A percentile compares a stretch with the other conserved stretches of the same genome.
Evolutionary conservation across 164 flowering plant genomes (phyloP).

Genomic region (Euptelea pleiosperma): DNA sequence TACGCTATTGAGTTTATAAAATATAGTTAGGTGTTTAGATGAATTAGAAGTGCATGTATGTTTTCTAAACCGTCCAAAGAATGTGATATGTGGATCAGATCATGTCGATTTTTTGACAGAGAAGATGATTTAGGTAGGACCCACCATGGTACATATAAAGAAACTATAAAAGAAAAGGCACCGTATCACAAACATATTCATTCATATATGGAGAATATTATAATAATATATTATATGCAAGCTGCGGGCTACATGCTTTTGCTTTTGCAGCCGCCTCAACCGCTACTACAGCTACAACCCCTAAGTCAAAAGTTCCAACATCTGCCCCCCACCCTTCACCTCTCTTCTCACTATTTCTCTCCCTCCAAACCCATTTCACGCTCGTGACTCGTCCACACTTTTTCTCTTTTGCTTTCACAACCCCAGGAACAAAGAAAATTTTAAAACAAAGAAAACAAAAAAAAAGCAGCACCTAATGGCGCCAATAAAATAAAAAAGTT

Average conservation of each 20-base stretch:
- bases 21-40: too few relatives aligned
- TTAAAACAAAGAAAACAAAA: not conserved
- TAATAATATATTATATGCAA: not conserved
- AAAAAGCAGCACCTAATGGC: constrained; percentile 5
- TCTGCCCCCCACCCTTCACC: not conserved
- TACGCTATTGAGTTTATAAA: too few relatives aligned
- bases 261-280: constrained; percentile 10
- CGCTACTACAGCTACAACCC: not conserved
- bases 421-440: not conserved
- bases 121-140: too few relatives aligned
- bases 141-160: too few relatives aligned
- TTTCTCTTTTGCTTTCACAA: not conserved
- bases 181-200: not conserved
- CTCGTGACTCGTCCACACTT: too few relatives aligned
- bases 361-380: too few relatives aligned
- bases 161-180: too few relatives aligned
- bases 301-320: not conserved
- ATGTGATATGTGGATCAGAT: too few relatives aligned
- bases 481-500: constrained; percentile 10
- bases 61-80: too few relatives aligned
- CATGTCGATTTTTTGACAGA: too few relatives aligned
- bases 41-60: too few relatives aligned
- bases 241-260: constrained; percentile 16
- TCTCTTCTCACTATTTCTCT: not conserved
- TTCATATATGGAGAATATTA: not conserved